Percentiles rank a stretch among this genome's conserved stretches.
These are phyloP conservation scores for Bipolaris bicolor DNA, from an alignment of 2,329 filamentous ascomycete genomes.

Conservation along the genomic window DNA sequence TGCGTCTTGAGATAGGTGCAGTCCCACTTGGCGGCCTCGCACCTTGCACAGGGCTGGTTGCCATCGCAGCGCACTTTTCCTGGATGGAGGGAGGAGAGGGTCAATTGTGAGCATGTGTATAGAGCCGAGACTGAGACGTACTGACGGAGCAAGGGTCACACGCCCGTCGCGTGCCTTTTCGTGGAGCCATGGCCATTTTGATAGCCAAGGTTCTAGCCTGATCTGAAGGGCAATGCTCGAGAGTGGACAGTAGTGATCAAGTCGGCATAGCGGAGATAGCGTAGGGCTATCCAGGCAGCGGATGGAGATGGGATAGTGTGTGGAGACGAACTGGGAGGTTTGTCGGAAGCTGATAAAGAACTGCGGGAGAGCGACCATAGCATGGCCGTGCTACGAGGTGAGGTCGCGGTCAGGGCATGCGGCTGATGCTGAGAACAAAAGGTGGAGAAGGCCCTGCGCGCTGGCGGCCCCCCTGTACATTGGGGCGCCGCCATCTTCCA, in stretches of 20 bases:
- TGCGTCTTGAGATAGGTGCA: slow-evolving; percentile 48
- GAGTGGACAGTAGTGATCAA: slow-evolving; percentile 25
- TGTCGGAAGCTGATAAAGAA: slow-evolving; percentile 17
- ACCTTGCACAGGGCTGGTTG: slow-evolving; percentile 43
- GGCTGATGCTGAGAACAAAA: slow-evolving; percentile 36
- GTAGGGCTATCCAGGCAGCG: slow-evolving; percentile 10
- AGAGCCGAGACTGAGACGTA: slow-evolving; percentile 1
- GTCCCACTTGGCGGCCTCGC: slow-evolving; percentile 44
- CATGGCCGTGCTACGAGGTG: slow-evolving; percentile 13
- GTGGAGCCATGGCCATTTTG: slow-evolving; percentile 38
- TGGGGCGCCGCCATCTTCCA: slow-evolving; percentile 14
- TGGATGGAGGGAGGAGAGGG: not conserved
- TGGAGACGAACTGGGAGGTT: slow-evolving; percentile 13
- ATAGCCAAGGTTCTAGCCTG: slow-evolving; percentile 21
- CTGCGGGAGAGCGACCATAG: slow-evolving; percentile 10
- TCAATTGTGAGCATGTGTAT: slow-evolving; percentile 1
- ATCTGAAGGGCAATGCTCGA: slow-evolving; percentile 24
- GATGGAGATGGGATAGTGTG: slow-evolving; percentile 9
- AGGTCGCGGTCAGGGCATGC: slow-evolving; percentile 27
- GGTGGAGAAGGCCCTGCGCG: slow-evolving; percentile 38
- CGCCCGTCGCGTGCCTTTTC: slow-evolving; percentile 45
- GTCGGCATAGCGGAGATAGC: slow-evolving; percentile 28
- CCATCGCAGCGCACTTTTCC: slow-evolving; percentile 45
- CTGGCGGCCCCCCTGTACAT: slow-evolving; percentile 28
- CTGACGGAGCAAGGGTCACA: slow-evolving; percentile 47